Base-by-base conservation (phyloP, 306 rosid genomes). In the Quercus berberidifolia region DNA sequence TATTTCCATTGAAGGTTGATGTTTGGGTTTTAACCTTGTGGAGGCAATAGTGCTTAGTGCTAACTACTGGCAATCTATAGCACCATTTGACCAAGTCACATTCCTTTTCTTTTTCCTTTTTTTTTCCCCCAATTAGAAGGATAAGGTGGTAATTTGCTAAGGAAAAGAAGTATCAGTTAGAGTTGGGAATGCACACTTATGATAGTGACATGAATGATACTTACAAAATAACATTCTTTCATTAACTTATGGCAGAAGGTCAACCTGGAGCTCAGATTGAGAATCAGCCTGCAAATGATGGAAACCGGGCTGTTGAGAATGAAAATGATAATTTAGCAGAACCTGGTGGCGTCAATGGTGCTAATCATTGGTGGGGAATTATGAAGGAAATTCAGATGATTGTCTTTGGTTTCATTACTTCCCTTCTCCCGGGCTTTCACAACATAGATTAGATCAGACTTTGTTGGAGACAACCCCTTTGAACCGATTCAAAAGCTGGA, bases 341-440 rank as follows among this genome's bases (percentile, higher is more conserved):
- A 65, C 80, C 88, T 19, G 94, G 77, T 33, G 86, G 85, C 33
- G 91, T 69, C 73, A 86, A 93, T 69, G 94, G 90, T 41, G 97
- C 88, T 41, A 90, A 90, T 83, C 96, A 79, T 43, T 95, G 92
- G 99, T 95, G 99, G 99, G 96, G 89, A 76, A 86, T 95, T 83
- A 90, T 95, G 76, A 89, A 87, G 82, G 99, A 95, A 86, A 86
- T 95, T 74, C 98, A 93, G 83, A 91, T 95, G 97, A 95, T 95
- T 74, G 94, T 95, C 70, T 93, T 95, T 78, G 99, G 99, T 75
- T 95, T 95, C 79, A 91, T 95, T 80, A 91, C 94, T 58, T 93
- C 99, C 57, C 88, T 95, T 59, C 97, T 95, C 67, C 99, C 99
- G 14, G 99, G 98, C 54, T 93, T 95, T 83, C 99, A 93, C 87